Base-by-base conservation (phyloP, 1,284 basidiomycete genomes). In the Polyporus tsugae region DNA sequence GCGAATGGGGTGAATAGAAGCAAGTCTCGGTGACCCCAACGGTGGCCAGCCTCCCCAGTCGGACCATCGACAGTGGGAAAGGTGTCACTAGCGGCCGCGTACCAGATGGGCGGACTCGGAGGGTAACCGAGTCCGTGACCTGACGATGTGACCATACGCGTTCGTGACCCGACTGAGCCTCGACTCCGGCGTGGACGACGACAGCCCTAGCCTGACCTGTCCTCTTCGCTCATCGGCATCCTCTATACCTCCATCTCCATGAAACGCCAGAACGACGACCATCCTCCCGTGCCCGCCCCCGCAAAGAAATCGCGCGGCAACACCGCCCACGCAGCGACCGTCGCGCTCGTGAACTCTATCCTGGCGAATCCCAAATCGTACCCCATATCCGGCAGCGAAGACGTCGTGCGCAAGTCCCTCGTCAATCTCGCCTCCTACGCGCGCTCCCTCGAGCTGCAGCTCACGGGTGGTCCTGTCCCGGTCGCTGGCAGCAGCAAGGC, bases 381-480 rank as follows among this genome's bases (percentile, higher is more conserved):
- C 62, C 75, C 76, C 11, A 75, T 86, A 44, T 75, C 82, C 15
- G 79, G 80, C 15, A 80, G 79, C 60, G 76, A 76, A 29, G 78
- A 76, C 7, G 78, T 67, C 4, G 72, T 82, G 25, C 78, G 81
- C 41, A 73, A 74, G 65, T 73, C 76, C 38, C 67, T 81, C 5
- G 77, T 83, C 19, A 70, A 80, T 25, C 79, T 89, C 42, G 85
- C 85, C 0, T 74, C 79, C 63, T 88, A 88, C 71, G 83, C 81
- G 41, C 81, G 80, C 41, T 75, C 77, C 66, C 77, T 89, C 25
- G 85, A 88, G 69, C 77, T 76, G 60, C 59, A 67, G 33, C 35
- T 72, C 52, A 67, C 68, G 0, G 68, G 67, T 6, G 64, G 65
- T 22, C 60, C 52, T 35, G 70, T 62, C 5, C 62, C 65, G 1